Conservation (phyloP, 305 asterid genomes). For the Stenogyne calaminthoides region DNA sequence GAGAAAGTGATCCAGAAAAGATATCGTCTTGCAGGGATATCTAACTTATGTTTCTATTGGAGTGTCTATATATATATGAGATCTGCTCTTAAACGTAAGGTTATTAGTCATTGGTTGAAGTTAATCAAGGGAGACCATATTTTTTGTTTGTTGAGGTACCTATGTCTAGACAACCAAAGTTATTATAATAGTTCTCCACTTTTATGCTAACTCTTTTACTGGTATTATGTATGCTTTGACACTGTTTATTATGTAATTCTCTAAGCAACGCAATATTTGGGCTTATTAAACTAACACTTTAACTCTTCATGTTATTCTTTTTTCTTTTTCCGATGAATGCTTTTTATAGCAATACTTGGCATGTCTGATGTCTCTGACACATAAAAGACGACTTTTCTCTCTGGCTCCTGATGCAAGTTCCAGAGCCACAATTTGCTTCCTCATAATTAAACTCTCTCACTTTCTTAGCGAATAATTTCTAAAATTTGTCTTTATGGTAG, state of each 20-base stretch:
- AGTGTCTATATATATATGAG: not conserved
- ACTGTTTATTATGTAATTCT: not conserved
- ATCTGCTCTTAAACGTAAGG: not conserved
- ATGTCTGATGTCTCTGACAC: not conserved
- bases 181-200: not conserved
- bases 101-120: not conserved
- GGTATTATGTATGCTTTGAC: not conserved
- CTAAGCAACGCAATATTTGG: slow-evolving; percentile 1
- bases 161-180: not conserved
- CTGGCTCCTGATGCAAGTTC: slow-evolving; percentile 13
- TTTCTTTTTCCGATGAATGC: not conserved
- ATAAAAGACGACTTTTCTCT: not conserved
- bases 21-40: not conserved
- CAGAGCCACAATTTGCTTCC: not conserved
- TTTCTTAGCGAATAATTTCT: not conserved
- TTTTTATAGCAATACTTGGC: not conserved
- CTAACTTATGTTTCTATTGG: not conserved
- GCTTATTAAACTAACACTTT: not conserved
- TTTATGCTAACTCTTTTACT: not conserved
- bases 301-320: not conserved
- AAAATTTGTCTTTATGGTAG: not conserved
- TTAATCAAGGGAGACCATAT: slow-evolving; percentile 1
- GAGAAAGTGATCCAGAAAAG: not conserved
- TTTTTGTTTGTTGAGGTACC: slow-evolving; percentile 2
- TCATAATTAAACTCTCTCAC: not conserved